phyloP scores from a whole-genome alignment of 306 rosid species.

The Comarum palustre region DNA sequence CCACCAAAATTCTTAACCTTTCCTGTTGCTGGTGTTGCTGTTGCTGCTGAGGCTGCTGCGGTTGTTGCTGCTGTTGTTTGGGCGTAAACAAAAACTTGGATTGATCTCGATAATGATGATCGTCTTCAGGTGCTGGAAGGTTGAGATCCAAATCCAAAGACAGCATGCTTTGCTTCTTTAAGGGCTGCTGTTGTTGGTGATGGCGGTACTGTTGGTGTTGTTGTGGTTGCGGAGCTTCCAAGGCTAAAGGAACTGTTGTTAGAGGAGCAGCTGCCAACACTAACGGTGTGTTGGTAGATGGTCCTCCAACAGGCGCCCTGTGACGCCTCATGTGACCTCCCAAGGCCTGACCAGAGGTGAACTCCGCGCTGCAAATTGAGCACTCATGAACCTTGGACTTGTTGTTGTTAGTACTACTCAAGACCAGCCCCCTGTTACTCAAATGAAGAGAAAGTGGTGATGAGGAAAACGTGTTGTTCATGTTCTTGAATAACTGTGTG shows the following conservation, averaged over 20 bases:
- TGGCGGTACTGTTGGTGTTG: conserved; percentile 23
- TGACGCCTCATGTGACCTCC: conserved; percentile 97
- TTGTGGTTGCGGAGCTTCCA: conserved; percentile 27
- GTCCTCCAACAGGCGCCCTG: conserved; percentile 37
- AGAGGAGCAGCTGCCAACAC: conserved; percentile 43
- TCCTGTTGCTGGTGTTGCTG: conserved; percentile 31
- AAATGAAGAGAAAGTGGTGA: conserved; percentile 43
- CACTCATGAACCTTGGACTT: conserved; percentile 76
- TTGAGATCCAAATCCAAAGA: conserved; percentile 89
- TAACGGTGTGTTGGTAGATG: conserved; percentile 32
- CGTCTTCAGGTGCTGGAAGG: conserved; percentile 94
- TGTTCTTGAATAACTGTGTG: conserved; percentile 35
- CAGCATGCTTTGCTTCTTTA: conserved; percentile 49
- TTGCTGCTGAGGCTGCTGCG: conserved; percentile 22
- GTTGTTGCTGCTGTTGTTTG: conserved; percentile 50
- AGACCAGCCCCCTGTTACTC: conserved; percentile 38
- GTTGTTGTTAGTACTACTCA: conserved; percentile 23
- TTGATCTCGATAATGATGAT: conserved; percentile 52
- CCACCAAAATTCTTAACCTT: conserved; percentile 59
- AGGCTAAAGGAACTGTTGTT: conserved; percentile 21
- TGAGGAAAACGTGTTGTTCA: conserved; percentile 15
- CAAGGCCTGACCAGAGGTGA: conserved; percentile 82
- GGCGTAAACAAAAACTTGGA: conserved; percentile 52
- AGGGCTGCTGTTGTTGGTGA: conserved; percentile 10
- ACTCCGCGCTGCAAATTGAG: conserved; percentile 75